Percentiles rank a stretch among this genome's conserved stretches.
Conservation (phyloP, 2,329 filamentous ascomycete genomes). For the Raffaelea ambrosiae region DNA sequence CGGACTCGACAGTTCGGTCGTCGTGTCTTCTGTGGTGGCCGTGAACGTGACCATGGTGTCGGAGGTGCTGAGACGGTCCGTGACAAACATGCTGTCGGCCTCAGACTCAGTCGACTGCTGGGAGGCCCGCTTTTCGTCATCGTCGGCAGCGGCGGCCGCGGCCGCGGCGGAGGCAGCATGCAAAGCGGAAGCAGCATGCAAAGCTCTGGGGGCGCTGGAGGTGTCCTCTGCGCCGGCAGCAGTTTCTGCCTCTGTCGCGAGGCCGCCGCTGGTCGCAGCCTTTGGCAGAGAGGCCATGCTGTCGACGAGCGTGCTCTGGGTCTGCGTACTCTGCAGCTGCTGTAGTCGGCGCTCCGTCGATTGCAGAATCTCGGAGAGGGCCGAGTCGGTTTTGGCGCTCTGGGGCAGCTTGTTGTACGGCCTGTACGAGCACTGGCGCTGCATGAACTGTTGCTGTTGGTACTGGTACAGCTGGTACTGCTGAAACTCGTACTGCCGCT, state of each 20-base stretch:
- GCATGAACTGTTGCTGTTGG: constrained; percentile 5
- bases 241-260: background rate
- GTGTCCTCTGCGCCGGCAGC: no score
- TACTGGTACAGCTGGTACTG: background rate
- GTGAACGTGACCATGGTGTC: background rate
- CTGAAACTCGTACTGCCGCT: background rate
- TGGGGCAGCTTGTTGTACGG: constrained; percentile 2
- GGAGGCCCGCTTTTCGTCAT: constrained; percentile 4
- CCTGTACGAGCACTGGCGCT: constrained; percentile 1
- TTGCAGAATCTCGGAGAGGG: constrained; percentile 41
- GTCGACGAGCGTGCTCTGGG: background rate
- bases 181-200: no score
- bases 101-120: constrained; percentile 6
- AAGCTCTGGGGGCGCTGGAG: no score
- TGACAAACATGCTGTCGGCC: constrained; percentile 9
- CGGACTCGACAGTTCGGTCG: constrained; percentile 11
- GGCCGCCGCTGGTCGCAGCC: background rate
- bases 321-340: constrained; percentile 6
- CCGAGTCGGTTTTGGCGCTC: constrained; percentile 31
- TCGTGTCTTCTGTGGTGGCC: background rate
- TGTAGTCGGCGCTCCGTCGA: constrained; percentile 42
- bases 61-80: background rate
- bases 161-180: background rate
- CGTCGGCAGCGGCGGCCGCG: background rate
- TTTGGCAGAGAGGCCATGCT: background rate